Base-by-base conservation (phyloP, 441 rosid species). In the Codiaeum variegatum region DNA sequence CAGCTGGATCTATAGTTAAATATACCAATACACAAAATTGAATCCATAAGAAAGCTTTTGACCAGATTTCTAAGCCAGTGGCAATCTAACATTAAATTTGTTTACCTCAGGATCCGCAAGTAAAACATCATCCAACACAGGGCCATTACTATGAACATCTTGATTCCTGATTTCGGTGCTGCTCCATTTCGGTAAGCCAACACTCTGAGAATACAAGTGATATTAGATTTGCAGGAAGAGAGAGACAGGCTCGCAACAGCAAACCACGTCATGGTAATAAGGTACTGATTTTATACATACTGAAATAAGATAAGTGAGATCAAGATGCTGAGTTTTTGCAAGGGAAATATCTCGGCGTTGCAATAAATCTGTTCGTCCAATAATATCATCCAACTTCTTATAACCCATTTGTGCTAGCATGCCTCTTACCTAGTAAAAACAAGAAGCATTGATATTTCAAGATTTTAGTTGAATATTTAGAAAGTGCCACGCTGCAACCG, bases 301-400 rank as follows among this genome's bases (percentile, higher is more conserved):
- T 71, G 89, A 85, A 73, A 89, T 84, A 77, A 95, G 79, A 78
- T 89, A 95, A 79, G 80, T 79, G 62, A 95, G 92, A 75, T 95
- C 97, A 67, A 93, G 94, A 84, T 95, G 99, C 91, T 93, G 97
- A 67, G 99, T 93, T 80, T 95, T 95, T 79, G 90, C 97, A 44
- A 95, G 84, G 4, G 99, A 95, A 75, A 95, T 91, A 80, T 93
- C 99, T 7, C 98, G 86, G 49, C 85, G 92, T 79, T 70, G 87
- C 64, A 95, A 81, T 73, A 95, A 72, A 68, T 90, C 95, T 38
- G 97, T 84, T 71, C 91, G 69, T 78, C 99, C 99, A 75, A 95
- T 89, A 75, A 95, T 73, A 81, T 93, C 99, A 67, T 95, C 99
- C 81, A 95, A 74, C 84, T 88, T 95, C 84, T 70, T 87, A 73